phyloP scores from a whole-genome alignment of 192 early-diverging fungal genomes.

The Ambispora gerdemannii region DNA sequence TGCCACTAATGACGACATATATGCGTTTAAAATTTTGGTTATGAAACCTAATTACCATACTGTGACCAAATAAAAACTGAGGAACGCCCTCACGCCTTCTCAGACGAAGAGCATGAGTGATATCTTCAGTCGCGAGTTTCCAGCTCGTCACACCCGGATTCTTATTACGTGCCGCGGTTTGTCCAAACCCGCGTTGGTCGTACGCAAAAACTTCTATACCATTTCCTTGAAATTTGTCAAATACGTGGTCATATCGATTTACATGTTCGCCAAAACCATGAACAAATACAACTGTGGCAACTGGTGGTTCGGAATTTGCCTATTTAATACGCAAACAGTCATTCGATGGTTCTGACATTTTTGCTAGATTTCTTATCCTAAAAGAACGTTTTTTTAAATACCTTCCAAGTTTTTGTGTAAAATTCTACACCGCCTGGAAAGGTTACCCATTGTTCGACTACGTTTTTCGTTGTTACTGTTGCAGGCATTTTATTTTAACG shows the following conservation, averaged over 20 bases:
- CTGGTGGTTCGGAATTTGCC: slow-evolving; percentile 29
- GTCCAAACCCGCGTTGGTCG: slow-evolving; percentile 69
- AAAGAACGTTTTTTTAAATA: neutral
- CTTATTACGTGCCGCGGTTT: slow-evolving; percentile 44
- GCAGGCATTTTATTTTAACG: no score
- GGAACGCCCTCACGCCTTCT: slow-evolving; percentile 40
- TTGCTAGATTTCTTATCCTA: neutral
- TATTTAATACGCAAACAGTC: neutral
- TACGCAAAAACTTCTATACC: slow-evolving; percentile 56
- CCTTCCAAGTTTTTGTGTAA: slow-evolving; percentile 53
- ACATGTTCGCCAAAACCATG: slow-evolving; percentile 59
- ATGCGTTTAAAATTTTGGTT: no score
- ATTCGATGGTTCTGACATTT: neutral
- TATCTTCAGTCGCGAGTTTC: slow-evolving; percentile 45
- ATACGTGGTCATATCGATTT: slow-evolving; percentile 56
- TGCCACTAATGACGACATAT: no score
- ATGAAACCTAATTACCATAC: slow-evolving; percentile 25
- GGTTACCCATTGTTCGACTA: slow-evolving; percentile 46
- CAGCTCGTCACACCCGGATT: slow-evolving; percentile 49
- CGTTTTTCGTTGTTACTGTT: slow-evolving; percentile 8
- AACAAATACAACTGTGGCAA: slow-evolving; percentile 43
- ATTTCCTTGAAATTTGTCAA: slow-evolving; percentile 47
- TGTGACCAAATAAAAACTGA: slow-evolving; percentile 55
- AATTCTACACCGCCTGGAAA: slow-evolving; percentile 41
- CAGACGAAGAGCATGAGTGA: slow-evolving; percentile 43